phyloP scores from a whole-genome alignment of 768 basidiomycete genomes.

The Psilocybe subaeruginosa region DNA sequence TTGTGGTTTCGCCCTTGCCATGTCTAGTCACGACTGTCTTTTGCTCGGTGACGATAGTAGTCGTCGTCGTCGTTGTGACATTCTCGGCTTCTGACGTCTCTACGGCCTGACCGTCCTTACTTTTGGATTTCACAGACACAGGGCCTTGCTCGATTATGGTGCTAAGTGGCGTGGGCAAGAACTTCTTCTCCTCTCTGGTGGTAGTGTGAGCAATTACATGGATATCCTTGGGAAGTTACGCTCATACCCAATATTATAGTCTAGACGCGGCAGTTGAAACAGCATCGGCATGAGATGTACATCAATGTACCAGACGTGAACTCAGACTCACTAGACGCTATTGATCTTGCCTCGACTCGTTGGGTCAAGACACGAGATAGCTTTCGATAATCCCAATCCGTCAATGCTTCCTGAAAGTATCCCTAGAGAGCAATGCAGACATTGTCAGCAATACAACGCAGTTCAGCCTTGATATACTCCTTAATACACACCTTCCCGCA shows the following conservation, averaged over 20 bases:
- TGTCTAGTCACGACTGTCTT: not conserved
- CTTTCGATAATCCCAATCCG: constrained; percentile 14
- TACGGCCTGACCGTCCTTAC: not conserved
- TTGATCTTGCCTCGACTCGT: constrained; percentile 17
- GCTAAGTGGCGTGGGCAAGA: not conserved
- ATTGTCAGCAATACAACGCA: too few species aligned
- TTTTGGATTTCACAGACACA: not conserved
- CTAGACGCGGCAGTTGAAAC: not conserved
- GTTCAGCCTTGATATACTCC: too few species aligned
- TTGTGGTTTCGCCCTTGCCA: not conserved
- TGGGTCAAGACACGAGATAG: constrained; percentile 17
- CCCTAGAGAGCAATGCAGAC: not conserved
- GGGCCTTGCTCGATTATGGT: not conserved
- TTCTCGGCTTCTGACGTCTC: not conserved
- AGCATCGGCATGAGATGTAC: not conserved
- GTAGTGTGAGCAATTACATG: not conserved
- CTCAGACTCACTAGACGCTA: constrained; percentile 20
- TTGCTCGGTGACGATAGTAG: not conserved
- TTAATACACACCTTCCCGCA: not conserved
- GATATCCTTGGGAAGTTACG: not conserved
- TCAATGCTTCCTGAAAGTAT: constrained; percentile 12
- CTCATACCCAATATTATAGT: constrained; percentile 7
- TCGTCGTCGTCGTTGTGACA: constrained; percentile 1
- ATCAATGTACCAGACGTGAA: not conserved
- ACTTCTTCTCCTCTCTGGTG: not conserved